These are phyloP conservation scores for Aspergillus awamori DNA, from an alignment of 2,329 filamentous ascomycete species.

Conservation along the genomic window DNA sequence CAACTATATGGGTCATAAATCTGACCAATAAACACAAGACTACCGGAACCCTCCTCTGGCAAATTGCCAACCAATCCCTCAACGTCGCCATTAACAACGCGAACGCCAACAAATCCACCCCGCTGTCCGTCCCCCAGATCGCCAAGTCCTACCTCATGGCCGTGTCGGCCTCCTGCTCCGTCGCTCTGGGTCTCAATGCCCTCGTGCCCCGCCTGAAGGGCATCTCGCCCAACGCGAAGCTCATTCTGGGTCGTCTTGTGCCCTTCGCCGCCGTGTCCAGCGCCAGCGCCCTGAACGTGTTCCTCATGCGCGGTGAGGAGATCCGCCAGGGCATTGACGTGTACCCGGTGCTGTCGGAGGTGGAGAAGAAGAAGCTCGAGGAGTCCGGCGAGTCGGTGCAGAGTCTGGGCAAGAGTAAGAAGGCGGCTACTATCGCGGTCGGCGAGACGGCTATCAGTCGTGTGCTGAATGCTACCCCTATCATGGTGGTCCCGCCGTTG, in stretches of 20 bases:
- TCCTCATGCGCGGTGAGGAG: constrained; percentile 96
- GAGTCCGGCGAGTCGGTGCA: constrained; percentile 66
- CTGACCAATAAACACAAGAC: constrained; percentile 53
- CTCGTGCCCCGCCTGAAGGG: constrained; percentile 81
- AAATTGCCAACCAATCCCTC: constrained; percentile 93
- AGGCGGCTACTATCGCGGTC: constrained; percentile 85
- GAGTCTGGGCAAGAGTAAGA: constrained; percentile 82
- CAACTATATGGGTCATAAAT: neutral
- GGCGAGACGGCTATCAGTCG: constrained; percentile 89
- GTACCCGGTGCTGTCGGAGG: constrained; percentile 75
- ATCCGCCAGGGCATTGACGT: constrained; percentile 92
- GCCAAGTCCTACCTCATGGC: constrained; percentile 89
- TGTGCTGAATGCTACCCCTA: constrained; percentile 90
- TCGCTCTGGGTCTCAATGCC: constrained; percentile 88
- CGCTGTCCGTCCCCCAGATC: constrained; percentile 77
- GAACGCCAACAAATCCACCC: constrained; percentile 97
- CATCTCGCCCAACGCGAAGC: constrained; percentile 72
- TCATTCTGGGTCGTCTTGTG: constrained; percentile 81
- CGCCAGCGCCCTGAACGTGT: constrained; percentile 90
- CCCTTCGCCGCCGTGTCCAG: constrained; percentile 94
- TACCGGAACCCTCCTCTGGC: constrained; percentile 86
- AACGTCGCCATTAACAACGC: constrained; percentile 98
- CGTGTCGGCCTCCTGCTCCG: constrained; percentile 88
- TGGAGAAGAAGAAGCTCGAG: constrained; percentile 67
- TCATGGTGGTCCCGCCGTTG: constrained; percentile 94